phyloP scores from a whole-genome alignment of 2,329 filamentous ascomycete genomes.

The Microcera coccophila region DNA sequence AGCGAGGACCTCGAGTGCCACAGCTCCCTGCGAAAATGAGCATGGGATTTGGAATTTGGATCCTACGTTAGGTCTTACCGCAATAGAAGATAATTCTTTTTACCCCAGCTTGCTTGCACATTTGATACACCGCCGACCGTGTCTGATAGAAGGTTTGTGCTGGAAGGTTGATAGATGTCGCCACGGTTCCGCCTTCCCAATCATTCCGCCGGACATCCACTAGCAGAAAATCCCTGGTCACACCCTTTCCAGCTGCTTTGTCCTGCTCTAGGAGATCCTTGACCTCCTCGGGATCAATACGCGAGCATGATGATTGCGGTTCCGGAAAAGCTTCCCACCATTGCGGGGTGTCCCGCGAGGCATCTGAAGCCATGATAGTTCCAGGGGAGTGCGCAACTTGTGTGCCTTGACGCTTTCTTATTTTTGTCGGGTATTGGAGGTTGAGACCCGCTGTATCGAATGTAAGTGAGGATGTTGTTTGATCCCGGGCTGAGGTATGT shows the following conservation, averaged over 20 bases:
- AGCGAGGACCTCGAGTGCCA: slow-evolving; percentile 47
- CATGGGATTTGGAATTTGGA: not conserved
- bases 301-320: slow-evolving; percentile 36
- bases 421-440: too few species aligned
- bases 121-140: slow-evolving; percentile 43
- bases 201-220: slow-evolving; percentile 53
- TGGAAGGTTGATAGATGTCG: slow-evolving; percentile 54
- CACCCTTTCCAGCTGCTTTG: slow-evolving; percentile 25
- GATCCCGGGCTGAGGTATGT: too few species aligned
- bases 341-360: slow-evolving; percentile 15
- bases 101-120: slow-evolving; percentile 48
- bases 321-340: slow-evolving; percentile 44
- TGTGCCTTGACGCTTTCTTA: too few species aligned
- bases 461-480: too few species aligned
- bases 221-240: slow-evolving; percentile 39
- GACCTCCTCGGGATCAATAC: slow-evolving; percentile 39
- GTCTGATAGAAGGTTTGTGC: slow-evolving; percentile 53
- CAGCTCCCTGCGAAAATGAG: slow-evolving; percentile 42
- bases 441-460: too few species aligned
- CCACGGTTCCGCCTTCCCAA: slow-evolving; percentile 57
- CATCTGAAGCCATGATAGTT: slow-evolving; percentile 24
- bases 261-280: slow-evolving; percentile 39
- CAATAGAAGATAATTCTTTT: slow-evolving; percentile 53
- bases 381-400: too few species aligned
- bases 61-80: slow-evolving; percentile 34